Evolutionary conservation across 306 rosid genomes (phyloP).

Genomic region (cucumber (Cucumis sativus)): DNA sequence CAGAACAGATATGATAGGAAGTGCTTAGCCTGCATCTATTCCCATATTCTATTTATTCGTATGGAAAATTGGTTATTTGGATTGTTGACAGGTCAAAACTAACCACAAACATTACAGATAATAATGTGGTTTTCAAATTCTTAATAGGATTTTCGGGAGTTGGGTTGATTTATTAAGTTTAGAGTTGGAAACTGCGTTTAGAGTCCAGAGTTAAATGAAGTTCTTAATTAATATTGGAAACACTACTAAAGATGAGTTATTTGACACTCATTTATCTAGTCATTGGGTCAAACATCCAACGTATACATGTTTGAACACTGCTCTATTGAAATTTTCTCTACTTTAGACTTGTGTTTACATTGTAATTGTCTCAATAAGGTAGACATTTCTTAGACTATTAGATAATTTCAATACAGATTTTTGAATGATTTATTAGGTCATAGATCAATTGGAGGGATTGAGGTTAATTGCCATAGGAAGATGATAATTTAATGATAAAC

Average conservation of each 20-base stretch:
- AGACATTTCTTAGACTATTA: no score
- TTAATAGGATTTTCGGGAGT: no score
- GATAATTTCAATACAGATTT: not conserved
- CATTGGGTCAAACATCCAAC: no score
- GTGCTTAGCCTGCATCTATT: slow-evolving; percentile 4
- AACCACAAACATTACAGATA: not conserved
- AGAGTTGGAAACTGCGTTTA: no score
- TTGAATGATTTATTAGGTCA: not conserved
- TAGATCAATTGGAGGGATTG: not conserved
- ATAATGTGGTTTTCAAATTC: not conserved
- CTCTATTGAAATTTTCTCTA: not conserved
- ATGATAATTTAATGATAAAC: not conserved
- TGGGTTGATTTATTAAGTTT: no score
- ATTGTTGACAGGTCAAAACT: no score
- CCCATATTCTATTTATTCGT: not conserved
- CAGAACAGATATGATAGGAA: not conserved
- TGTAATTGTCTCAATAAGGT: not conserved
- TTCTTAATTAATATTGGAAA: no score
- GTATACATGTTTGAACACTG: no score
- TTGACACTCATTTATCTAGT: no score
- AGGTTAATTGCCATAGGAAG: not conserved
- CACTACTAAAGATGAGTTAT: no score
- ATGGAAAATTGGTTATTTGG: not conserved
- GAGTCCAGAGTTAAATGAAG: no score
- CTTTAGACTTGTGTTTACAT: not conserved